Conservation (phyloP, 306 rosid genomes). For the Lathyrus oleraceus region DNA sequence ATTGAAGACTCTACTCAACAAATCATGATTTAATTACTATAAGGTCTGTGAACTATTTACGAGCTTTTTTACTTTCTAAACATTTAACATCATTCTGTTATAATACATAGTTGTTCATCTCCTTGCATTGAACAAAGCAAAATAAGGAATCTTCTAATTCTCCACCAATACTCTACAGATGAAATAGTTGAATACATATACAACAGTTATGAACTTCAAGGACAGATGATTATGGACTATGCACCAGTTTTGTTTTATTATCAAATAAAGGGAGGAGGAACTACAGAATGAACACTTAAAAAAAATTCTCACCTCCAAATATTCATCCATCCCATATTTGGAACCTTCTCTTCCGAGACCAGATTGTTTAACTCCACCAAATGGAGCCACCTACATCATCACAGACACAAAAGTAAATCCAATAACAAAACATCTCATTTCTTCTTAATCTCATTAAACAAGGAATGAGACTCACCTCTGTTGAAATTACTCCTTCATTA, state of each 20-base stretch:
- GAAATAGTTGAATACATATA: background rate
- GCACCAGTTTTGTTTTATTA: background rate
- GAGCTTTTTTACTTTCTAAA: background rate
- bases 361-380: conserved; percentile 94
- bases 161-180: background rate
- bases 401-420: conserved; percentile 16
- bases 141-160: background rate
- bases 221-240: too few species aligned
- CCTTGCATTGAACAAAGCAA: conserved; percentile 10
- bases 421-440: conserved; percentile 4
- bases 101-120: background rate
- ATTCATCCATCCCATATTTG: conserved; percentile 95
- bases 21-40: too few species aligned
- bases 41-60: too few species aligned
- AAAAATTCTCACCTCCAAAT: conserved; percentile 70
- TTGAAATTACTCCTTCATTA: conserved; percentile 90
- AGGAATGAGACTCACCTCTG: conserved; percentile 68
- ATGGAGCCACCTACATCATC: conserved; percentile 88
- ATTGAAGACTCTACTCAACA: background rate
- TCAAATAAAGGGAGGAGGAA: background rate
- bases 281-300: background rate
- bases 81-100: background rate
- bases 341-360: conserved; percentile 99
- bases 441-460: conserved; percentile 9
- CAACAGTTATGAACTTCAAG: too few species aligned